A percentile compares a stretch with the other conserved stretches of the same genome.
phyloP scores from a whole-genome alignment of 345 rosid species.

The Citrus sinensis region DNA sequence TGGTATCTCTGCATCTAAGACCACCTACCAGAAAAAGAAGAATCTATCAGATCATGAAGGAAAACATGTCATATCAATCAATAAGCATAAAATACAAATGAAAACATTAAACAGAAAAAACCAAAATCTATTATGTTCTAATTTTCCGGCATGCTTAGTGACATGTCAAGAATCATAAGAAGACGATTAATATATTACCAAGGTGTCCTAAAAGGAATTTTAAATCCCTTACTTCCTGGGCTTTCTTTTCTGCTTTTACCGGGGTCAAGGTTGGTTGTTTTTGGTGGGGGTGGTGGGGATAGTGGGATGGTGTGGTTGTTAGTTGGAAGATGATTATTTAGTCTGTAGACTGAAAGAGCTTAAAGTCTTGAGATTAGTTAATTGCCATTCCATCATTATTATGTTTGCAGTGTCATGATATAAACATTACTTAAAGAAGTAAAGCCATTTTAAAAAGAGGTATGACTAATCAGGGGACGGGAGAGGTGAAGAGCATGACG shows the following conservation, averaged over 20 bases:
- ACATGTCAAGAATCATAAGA: not conserved
- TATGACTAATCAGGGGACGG: not conserved
- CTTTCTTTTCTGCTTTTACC: no score
- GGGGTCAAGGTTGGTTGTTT: no score
- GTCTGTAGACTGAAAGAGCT: not conserved
- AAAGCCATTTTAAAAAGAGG: not conserved
- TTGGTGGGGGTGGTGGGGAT: no score
- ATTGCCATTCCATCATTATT: not conserved
- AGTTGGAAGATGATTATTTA: not conserved
- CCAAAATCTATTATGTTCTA: not conserved
- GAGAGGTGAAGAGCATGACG: not conserved
- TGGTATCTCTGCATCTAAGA: constrained; percentile 42
- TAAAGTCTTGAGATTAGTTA: not conserved
- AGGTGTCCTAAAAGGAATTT: no score
- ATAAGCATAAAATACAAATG: not conserved
- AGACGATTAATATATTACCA: not conserved
- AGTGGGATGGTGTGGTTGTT: no score
- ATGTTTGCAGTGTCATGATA: not conserved
- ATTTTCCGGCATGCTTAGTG: not conserved
- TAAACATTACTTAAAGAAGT: not conserved
- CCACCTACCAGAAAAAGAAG: constrained; percentile 42
- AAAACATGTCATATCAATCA: not conserved
- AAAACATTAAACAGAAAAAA: not conserved
- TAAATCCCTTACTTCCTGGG: no score
- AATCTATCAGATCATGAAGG: not conserved